Evolutionary conservation across 2,329 filamentous ascomycete species (phyloP), one percentile per base, ranked within the genome.

Genomic region (Ceratocystis cubensis): DNA sequence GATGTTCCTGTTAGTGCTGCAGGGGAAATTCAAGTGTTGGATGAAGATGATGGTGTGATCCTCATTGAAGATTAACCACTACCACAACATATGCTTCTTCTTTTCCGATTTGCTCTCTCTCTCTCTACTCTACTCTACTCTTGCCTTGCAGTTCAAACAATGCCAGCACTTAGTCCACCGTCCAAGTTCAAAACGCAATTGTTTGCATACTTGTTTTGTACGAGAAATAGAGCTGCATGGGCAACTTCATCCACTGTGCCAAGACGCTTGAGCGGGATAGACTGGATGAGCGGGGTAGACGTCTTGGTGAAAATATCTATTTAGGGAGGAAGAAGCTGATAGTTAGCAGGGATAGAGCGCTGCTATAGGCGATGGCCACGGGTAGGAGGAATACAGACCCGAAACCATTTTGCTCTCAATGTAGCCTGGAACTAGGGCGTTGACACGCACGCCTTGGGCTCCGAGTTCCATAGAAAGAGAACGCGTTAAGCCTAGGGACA

Each of bases 101-200:
- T 59, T n/a, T 59, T 59, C 8, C 33, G 7, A 7, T n/a, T 59
- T 20, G 7, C 33, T 3, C 8, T 17, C 13, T 59, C 33, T n/a
- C 15, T 28, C 25, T 25, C 25, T 53, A 5, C 28, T 28, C 28
- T 17, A 6, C 25, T 53, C 13, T 22, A 2, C 1, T 17, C 13
- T 28, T 59, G 25, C 5, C 56, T 59, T 59, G 33, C 48, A 41
- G 22, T 6, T 46, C 65, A 66, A 33, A 67, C 80, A 73, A 88
- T 71, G 75, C 66, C 75, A 63, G 88, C 88, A 74, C 88, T 91
- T 70, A 95, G 75, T 1, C 91, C 91, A 17, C 91, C 91, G 75
- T 96, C 91, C 33, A 96, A 79, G 74, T 92, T 94, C 64, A 96
- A 79, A 63, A 92, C 81, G 74, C 89, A 94, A 70, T 95, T 95